Percentiles rank a stretch among this genome's conserved stretches.
Evolutionary conservation across 164 flowering plant genomes (phyloP).

Genomic region (Dillenia turbinata): DNA sequence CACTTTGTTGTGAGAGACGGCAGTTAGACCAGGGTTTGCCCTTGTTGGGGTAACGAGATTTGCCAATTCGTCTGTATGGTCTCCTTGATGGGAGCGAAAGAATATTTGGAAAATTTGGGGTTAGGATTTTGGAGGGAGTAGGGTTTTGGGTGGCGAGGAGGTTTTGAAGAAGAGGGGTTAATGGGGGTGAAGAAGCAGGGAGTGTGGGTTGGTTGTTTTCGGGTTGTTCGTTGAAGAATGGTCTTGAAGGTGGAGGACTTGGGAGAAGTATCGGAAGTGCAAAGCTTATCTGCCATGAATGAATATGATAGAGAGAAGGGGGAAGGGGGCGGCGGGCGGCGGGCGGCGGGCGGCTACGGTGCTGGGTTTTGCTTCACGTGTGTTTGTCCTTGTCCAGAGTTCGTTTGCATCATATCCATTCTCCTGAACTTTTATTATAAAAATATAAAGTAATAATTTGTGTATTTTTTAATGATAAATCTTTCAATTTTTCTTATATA

Average conservation of each 20-base stretch:
- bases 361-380: too few species aligned
- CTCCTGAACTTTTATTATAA: too few species aligned
- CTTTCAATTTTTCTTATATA: too few species aligned
- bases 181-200: slow-evolving; percentile 17
- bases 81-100: slow-evolving; percentile 9
- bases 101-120: slow-evolving; percentile 7
- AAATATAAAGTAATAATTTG: too few species aligned
- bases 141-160: slow-evolving; percentile 22
- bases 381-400: too few species aligned
- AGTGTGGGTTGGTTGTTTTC: slow-evolving; percentile 12
- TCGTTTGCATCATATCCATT: too few species aligned
- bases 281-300: slow-evolving; percentile 65
- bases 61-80: slow-evolving; percentile 48
- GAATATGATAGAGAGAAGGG: slow-evolving; percentile 13
- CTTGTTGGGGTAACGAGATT: slow-evolving; percentile 51
- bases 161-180: slow-evolving; percentile 37
- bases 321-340: background rate
- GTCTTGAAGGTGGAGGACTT: slow-evolving; percentile 40
- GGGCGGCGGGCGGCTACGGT: too few species aligned
- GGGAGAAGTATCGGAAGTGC: slow-evolving; percentile 65
- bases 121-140: slow-evolving; percentile 8
- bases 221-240: slow-evolving; percentile 32
- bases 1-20: slow-evolving; percentile 55
- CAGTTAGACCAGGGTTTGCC: slow-evolving; percentile 72
- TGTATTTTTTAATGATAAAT: too few species aligned